Conservation (phyloP, 176 grass and related monocot species). For the Luzula sylvatica region DNA sequence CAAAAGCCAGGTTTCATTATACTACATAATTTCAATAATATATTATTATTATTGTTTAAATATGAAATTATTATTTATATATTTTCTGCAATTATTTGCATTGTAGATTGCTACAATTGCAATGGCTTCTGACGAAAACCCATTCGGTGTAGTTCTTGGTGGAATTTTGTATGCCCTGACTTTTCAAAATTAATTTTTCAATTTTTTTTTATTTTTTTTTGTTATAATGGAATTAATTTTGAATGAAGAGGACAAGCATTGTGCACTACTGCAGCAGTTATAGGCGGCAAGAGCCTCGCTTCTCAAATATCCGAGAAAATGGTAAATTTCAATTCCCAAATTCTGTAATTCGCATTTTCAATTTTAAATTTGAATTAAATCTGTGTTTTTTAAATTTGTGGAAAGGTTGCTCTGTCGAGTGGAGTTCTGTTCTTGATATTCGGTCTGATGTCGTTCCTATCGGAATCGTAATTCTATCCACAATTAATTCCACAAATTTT, state of each 20-base stretch:
- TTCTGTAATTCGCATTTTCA: neutral
- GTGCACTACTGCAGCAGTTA: slow-evolving; percentile 89
- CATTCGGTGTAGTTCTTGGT: slow-evolving; percentile 89
- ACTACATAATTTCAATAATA: slow-evolving; percentile 6
- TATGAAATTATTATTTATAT: slow-evolving; percentile 11
- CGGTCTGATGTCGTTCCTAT: slow-evolving; percentile 63
- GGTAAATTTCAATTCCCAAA: slow-evolving; percentile 22
- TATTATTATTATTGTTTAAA: neutral
- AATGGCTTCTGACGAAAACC: slow-evolving; percentile 83
- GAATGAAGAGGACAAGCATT: slow-evolving; percentile 68
- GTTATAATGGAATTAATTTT: slow-evolving; percentile 8
- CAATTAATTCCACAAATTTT: slow-evolving; percentile 1
- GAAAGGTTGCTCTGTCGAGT: slow-evolving; percentile 68
- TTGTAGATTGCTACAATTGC: slow-evolving; percentile 95
- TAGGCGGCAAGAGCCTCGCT: slow-evolving; percentile 90
- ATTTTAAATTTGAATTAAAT: neutral
- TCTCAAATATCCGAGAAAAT: slow-evolving; percentile 98
- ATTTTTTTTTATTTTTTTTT: neutral
- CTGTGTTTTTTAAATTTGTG: neutral
- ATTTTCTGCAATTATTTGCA: neutral
- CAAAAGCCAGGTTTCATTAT: slow-evolving; percentile 76
- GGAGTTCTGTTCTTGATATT: slow-evolving; percentile 74
- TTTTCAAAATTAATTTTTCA: neutral
- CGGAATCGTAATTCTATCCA: slow-evolving; percentile 26
- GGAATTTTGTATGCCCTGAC: slow-evolving; percentile 52